Evolutionary conservation across 2,329 filamentous ascomycete genomes (phyloP).

Genomic region (Incumbomyces delicatus): DNA sequence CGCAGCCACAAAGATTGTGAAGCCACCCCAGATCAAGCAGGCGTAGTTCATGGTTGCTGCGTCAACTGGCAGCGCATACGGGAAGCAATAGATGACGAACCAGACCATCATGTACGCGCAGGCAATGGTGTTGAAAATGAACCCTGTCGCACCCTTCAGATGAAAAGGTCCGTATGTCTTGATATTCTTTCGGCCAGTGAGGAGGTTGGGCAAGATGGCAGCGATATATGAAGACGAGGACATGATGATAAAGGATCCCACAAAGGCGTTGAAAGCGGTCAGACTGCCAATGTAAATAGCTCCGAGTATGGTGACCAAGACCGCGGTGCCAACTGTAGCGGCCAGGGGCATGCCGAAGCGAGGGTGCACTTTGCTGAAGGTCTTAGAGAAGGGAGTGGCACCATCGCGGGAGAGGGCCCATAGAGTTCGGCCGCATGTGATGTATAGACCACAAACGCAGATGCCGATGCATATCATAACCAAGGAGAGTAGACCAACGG

Average conservation of each 20-base stretch:
- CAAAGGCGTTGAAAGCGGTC: constrained; percentile 46
- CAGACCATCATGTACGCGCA: constrained; percentile 47
- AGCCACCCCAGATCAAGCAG: constrained; percentile 42
- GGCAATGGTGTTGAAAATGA: constrained; percentile 39
- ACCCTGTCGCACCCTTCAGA: constrained; percentile 42
- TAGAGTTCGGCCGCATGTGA: constrained; percentile 52
- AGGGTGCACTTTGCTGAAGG: constrained; percentile 39
- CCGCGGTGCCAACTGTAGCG: constrained; percentile 43
- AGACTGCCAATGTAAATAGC: constrained; percentile 35
- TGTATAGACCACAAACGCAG: constrained; percentile 47
- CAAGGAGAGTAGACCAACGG: constrained; percentile 44
- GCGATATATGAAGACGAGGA: constrained; percentile 47
- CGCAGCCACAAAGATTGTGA: constrained; percentile 39
- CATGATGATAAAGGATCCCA: constrained; percentile 50
- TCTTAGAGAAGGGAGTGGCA: constrained; percentile 44
- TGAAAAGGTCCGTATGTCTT: constrained; percentile 42
- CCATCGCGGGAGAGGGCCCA: constrained; percentile 53
- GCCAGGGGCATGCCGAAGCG: constrained; percentile 44
- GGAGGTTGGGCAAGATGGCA: constrained; percentile 43
- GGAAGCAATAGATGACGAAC: constrained; percentile 52
- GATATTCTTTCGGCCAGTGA: constrained; percentile 44
- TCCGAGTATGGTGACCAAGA: constrained; percentile 44
- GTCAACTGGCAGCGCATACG: constrained; percentile 37
- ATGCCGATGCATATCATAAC: constrained; percentile 45
- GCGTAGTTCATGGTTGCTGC: constrained; percentile 46